phyloP scores from a whole-genome alignment of 345 rosid species.

The Triadica sebifera region DNA sequence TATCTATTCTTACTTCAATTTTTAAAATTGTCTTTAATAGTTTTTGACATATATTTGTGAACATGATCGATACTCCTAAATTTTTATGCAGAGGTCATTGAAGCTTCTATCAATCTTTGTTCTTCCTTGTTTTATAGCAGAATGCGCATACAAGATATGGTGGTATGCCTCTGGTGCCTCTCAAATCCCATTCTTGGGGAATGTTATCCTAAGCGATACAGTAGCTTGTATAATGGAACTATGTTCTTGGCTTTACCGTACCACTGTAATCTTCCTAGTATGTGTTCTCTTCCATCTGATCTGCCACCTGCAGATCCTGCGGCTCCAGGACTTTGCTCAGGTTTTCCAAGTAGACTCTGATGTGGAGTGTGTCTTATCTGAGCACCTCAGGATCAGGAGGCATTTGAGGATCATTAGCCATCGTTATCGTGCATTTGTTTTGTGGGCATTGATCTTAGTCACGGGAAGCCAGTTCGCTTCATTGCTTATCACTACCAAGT shows the following conservation, averaged over 20 bases:
- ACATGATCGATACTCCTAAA: neutral
- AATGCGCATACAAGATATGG: slow-evolving; percentile 86
- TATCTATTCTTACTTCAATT: neutral
- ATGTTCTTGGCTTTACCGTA: slow-evolving; percentile 84
- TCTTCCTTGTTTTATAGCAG: slow-evolving; percentile 68
- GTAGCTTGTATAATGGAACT: slow-evolving; percentile 84
- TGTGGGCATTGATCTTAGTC: slow-evolving; percentile 59
- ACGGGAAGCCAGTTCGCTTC: slow-evolving; percentile 88
- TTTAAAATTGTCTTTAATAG: neutral
- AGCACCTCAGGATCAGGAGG: slow-evolving; percentile 81
- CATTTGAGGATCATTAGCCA: slow-evolving; percentile 92
- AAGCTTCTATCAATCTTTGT: slow-evolving; percentile 69
- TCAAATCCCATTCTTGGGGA: slow-evolving; percentile 81
- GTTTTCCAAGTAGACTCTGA: slow-evolving; percentile 75
- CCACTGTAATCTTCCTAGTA: slow-evolving; percentile 71
- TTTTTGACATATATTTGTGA: neutral
- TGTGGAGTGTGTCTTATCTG: slow-evolving; percentile 63
- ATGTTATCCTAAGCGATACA: slow-evolving; percentile 63
- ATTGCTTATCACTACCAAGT: slow-evolving; percentile 70
- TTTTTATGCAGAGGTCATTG: slow-evolving; percentile 65
- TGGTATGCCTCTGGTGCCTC: slow-evolving; percentile 96
- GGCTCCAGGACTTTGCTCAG: slow-evolving; percentile 82
- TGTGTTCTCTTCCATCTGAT: slow-evolving; percentile 83
- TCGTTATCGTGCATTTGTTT: slow-evolving; percentile 60
- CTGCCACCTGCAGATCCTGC: slow-evolving; percentile 89